phyloP scores from a whole-genome alignment of 2,329 filamentous ascomycete genomes.

The Aspergillus neoniger region DNA sequence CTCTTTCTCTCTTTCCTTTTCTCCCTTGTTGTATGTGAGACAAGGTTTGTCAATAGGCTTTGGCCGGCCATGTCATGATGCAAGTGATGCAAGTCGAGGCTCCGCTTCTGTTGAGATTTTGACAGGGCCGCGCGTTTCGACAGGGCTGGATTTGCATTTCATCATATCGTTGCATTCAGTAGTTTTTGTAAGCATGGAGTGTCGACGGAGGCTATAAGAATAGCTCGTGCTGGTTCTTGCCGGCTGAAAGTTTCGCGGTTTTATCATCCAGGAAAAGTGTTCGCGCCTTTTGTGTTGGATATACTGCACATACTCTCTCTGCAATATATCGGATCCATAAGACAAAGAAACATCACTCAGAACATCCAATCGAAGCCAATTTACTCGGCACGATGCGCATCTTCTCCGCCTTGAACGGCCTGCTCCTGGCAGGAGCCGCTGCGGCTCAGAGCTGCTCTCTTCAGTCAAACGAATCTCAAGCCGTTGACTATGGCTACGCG shows the following conservation, averaged over 20 bases:
- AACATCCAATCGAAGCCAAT: background rate
- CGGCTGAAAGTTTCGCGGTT: background rate
- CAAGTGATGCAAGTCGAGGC: slow-evolving; percentile 16
- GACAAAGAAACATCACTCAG: background rate
- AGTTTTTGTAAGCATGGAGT: background rate
- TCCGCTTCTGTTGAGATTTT: slow-evolving; percentile 5
- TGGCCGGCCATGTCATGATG: slow-evolving; percentile 19
- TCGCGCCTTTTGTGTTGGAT: background rate
- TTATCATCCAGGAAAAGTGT: background rate
- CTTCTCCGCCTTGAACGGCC: slow-evolving; percentile 19
- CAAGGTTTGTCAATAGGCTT: slow-evolving; percentile 10
- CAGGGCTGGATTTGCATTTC: slow-evolving; percentile 15
- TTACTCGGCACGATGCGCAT: slow-evolving; percentile 22
- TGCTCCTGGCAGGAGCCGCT: slow-evolving; percentile 25
- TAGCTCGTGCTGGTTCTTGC: background rate
- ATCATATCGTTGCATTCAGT: slow-evolving; percentile 24
- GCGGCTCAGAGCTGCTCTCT: slow-evolving; percentile 25
- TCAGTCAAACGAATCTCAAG: slow-evolving; percentile 21
- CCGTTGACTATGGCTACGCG: slow-evolving; percentile 28
- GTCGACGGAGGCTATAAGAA: slow-evolving; percentile 14
- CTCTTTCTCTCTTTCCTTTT: background rate
- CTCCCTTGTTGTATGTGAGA: background rate
- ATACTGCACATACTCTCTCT: background rate
- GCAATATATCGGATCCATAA: background rate
- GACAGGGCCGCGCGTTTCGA: background rate